These are phyloP conservation scores for Phytophthora colocasiae DNA, from an alignment of 352 stramenopile genomes.

Conservation along the genomic window DNA sequence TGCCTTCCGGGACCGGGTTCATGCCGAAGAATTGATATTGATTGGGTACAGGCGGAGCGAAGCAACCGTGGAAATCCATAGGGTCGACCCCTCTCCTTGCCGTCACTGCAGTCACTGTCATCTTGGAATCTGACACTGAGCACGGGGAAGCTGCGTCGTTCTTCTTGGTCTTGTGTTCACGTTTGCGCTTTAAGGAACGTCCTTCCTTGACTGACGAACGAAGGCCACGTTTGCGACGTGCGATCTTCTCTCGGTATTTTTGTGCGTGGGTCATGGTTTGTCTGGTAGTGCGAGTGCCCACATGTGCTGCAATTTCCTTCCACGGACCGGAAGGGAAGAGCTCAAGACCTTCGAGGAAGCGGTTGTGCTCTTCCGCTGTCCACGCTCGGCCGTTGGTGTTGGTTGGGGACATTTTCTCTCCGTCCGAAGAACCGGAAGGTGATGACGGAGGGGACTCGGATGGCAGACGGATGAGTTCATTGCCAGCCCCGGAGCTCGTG, in stretches of 20 bases:
- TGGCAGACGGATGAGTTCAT: constrained; percentile 48
- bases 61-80: constrained; percentile 43
- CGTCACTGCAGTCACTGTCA: constrained; percentile 1
- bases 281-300: constrained; percentile 62
- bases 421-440: constrained; percentile 8
- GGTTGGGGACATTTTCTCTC: constrained; percentile 21
- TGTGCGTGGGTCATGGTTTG: constrained; percentile 70
- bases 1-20: constrained; percentile 4
- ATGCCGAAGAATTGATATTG: constrained; percentile 28
- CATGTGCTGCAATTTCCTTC: constrained; percentile 65
- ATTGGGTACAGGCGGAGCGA: constrained; percentile 14
- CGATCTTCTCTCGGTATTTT: constrained; percentile 68
- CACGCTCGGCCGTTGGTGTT: constrained; percentile 48
- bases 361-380: constrained; percentile 61
- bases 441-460: constrained; percentile 22
- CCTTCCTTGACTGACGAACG: constrained; percentile 41
- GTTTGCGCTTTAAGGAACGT: constrained; percentile 36
- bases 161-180: constrained; percentile 20
- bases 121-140: constrained; percentile 21
- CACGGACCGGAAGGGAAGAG: constrained; percentile 68
- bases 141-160: constrained; percentile 31
- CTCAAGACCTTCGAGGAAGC: constrained; percentile 66
- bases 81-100: constrained; percentile 26
- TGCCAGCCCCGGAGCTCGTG: constrained; percentile 12
- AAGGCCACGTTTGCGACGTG: constrained; percentile 52